Base-by-base conservation (phyloP, 805 yeast genomes). In the Hanseniaspora meyeri region DNA sequence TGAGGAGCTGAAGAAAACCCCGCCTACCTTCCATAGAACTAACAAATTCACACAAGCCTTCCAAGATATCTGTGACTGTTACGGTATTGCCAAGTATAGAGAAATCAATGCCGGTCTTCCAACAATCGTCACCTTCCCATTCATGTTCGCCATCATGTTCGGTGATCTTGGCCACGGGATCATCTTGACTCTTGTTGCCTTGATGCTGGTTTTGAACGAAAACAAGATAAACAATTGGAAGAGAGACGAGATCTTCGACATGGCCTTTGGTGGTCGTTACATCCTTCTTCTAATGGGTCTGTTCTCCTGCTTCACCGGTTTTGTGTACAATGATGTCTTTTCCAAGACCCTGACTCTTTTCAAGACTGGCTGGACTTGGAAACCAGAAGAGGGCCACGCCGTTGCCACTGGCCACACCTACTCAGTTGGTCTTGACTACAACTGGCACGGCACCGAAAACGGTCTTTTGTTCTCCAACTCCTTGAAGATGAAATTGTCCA, bases 101-200 rank as follows among this genome's bases (percentile, higher is more conserved):
- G 90, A 83, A 67, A 82, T 83, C 11, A 83, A 83, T 63, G 86
- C 90, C 10, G 88, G 87, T 56, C 74, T 83, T 59, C 83, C 90
- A 17, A 80, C 89, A 1, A 76, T 83, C 43, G 81, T 83, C 17
- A 84, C 90, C 0, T 84, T 84, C 70, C 90, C 90, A 16, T 84
- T 83, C 65, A 81, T 84, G 87, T 84, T 84, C 70, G 88, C 90
- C 17, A 81, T 84, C 60, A 84, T 84, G 90, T 84, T 84, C 70
- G 90, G 90, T 70, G 90, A 84, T 70, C 71, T 83, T 60, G 90
- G 90, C 11, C 90, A 84, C 65, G 90, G 90, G n/a, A 69, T 81
- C 57, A 71, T 84, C 56, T 70, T 84, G 64, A 66, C 77, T 34
- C 65, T 81, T 61, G 82, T 79, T 20, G 85, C 85, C 12, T 60